Percentiles rank a stretch among this genome's conserved stretches.
phyloP scores from a whole-genome alignment of 129 eudicot genomes.

The Cynara cardunculus region DNA sequence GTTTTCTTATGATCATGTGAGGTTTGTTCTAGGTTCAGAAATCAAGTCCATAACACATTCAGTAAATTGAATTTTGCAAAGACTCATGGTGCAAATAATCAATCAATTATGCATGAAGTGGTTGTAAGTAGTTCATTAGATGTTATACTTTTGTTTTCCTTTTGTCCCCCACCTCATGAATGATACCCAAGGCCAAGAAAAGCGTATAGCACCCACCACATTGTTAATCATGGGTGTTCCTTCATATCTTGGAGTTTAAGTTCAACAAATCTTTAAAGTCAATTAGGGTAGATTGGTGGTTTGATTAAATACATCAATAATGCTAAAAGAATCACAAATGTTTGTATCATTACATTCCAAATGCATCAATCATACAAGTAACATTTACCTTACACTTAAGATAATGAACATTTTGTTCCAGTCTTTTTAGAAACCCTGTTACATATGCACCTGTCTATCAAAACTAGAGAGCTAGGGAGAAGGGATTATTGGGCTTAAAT shows the following conservation, averaged over 20 bases:
- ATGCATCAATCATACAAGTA: constrained; percentile 7
- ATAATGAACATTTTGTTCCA: no score
- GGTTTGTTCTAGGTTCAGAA: background rate
- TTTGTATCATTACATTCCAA: background rate
- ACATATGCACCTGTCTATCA: no score
- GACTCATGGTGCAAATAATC: constrained; percentile 7
- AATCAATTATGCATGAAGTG: constrained; percentile 8
- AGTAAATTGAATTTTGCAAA: constrained; percentile 16
- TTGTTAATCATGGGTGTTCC: constrained; percentile 27
- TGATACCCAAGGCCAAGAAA: constrained; percentile 16
- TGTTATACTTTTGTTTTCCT: constrained; percentile 20
- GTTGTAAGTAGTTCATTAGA: constrained; percentile 12
- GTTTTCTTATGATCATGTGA: constrained; percentile 6
- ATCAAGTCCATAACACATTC: background rate
- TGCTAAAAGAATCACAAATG: background rate
- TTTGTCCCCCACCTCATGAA: constrained; percentile 35
- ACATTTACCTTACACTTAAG: background rate
- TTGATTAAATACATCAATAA: constrained; percentile 9
- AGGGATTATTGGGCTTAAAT: no score
- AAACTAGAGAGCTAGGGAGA: no score
- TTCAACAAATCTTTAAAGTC: constrained; percentile 29
- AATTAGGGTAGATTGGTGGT: constrained; percentile 19
- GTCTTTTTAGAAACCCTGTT: no score
- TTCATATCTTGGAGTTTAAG: constrained; percentile 49
- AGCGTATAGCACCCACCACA: constrained; percentile 28